Conservation (phyloP, 108 stramenopile genomes). For the Epipyxis sp. region DNA sequence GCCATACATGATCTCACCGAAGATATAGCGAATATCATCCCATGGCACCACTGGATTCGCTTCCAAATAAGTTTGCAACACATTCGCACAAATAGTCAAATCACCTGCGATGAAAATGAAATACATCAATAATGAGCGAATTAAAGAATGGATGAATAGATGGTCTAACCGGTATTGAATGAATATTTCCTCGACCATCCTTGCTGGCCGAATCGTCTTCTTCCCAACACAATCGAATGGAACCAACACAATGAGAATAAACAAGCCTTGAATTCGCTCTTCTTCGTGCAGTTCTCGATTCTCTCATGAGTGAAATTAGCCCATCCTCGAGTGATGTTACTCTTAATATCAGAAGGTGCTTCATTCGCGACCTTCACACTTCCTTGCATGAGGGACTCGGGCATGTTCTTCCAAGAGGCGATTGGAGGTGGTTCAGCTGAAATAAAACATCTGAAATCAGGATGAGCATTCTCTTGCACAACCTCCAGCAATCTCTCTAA, state of each 20-base stretch:
- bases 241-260: conserved; percentile 76
- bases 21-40: conserved; percentile 75
- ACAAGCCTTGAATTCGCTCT: conserved; percentile 68
- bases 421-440: conserved; percentile 73
- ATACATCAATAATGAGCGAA: no score
- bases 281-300: conserved; percentile 61
- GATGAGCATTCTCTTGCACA: conserved; percentile 59
- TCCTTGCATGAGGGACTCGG: conserved; percentile 68
- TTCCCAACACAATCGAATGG: conserved; percentile 72
- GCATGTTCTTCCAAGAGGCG: conserved; percentile 68
- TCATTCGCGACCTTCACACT: conserved; percentile 76
- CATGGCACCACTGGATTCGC: conserved; percentile 66
- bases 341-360: conserved; percentile 70
- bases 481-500: conserved; percentile 70
- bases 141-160: conserved; percentile 63
- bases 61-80: conserved; percentile 62
- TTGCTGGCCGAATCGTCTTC: conserved; percentile 70
- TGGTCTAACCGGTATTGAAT: conserved; percentile 76
- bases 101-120: no score
- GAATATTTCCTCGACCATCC: conserved; percentile 71
- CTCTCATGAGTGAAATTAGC: conserved; percentile 56
- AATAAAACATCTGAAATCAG: conserved; percentile 64
- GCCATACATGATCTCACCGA: conserved; percentile 83
- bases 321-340: conserved; percentile 70
- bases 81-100: conserved; percentile 47